Conservation (phyloP, 2,329 filamentous ascomycete species). For the Cercospora berteroae region DNA sequence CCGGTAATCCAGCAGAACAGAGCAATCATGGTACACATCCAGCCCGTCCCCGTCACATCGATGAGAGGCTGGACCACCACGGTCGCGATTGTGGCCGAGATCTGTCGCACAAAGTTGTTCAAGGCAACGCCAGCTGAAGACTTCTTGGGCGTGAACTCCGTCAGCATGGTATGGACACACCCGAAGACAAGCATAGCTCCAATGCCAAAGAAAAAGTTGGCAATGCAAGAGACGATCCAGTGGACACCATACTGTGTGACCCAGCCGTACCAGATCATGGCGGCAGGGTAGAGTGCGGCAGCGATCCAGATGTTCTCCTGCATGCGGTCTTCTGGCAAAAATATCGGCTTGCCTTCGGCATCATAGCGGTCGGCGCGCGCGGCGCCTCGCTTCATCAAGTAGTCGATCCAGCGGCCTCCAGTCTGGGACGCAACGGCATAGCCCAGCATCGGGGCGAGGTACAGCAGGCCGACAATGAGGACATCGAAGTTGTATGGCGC, state of each 20-base stretch:
- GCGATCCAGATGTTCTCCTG: conserved; percentile 77
- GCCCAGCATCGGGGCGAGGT: conserved; percentile 70
- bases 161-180: conserved; percentile 73
- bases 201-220: conserved; percentile 59
- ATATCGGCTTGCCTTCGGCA: conserved; percentile 66
- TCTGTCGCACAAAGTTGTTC: conserved; percentile 78
- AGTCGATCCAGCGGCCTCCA: conserved; percentile 61
- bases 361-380: neutral
- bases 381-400: neutral
- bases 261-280: conserved; percentile 77
- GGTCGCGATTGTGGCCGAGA: conserved; percentile 68
- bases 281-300: conserved; percentile 65
- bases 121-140: conserved; percentile 72
- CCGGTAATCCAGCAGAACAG: conserved; percentile 30
- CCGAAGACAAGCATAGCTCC: conserved; percentile 76
- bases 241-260: conserved; percentile 58
- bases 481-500: conserved; percentile 66
- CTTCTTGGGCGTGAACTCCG: conserved; percentile 72
- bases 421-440: conserved; percentile 67
- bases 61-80: conserved; percentile 71
- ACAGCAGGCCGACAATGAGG: conserved; percentile 69
- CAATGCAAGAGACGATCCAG: conserved; percentile 31
- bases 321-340: conserved; percentile 76
- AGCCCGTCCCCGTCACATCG: conserved; percentile 67
- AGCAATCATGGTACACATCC: conserved; percentile 63